Base-by-base conservation (phyloP, 805 yeast genomes). In the Saccharomycopsis guyanensis region DNA sequence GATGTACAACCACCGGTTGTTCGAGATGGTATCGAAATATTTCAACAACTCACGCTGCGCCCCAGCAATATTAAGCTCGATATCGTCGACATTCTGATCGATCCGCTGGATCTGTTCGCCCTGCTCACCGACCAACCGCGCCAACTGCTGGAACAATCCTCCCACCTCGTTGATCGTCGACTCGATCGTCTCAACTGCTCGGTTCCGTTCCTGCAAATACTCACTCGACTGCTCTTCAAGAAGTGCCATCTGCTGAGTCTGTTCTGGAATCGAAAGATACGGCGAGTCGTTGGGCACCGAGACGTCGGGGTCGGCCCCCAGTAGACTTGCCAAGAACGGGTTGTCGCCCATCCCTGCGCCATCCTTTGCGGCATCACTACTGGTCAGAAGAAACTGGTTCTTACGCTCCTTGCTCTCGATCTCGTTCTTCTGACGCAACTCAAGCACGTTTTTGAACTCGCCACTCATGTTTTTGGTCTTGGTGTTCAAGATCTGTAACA, bases 111-210 rank as follows among this genome's bases (percentile, higher is more conserved):
- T 91, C 13, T 84, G 85, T 57, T 93, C 98, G 35, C 97, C 91
- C 65, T 93, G 98, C 63, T 93, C 97, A 52, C 86, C 88, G 5
- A 93, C 97, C 97, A 93, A 91, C 1, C 95, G 83, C 3, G 97
- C 96, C 56, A 93, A 71, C 64, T 93, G 98, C 57, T 86, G 91
- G 67, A 93, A 93, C 50, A 93, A 71, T 42, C 85, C 83, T 37
- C 98, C 98, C 41, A 93, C 95, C 63, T 93, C 97, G 59, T 91
- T 91, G 51, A 93, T 93, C 0, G 98, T 93, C n/a, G 87, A 75
- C 61, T 93, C 98, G 42, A 93, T 93, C 0, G 97, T 86, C 60
- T 91, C 97, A 43, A 93, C 96, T 0, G 98, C 98, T 39, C 80
- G 63, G 56, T 80, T 82, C 57, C 98, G 74, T 55, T 84, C 93